phyloP scores from a whole-genome alignment of 1,284 basidiomycete genomes.

The Grifola frondosa region DNA sequence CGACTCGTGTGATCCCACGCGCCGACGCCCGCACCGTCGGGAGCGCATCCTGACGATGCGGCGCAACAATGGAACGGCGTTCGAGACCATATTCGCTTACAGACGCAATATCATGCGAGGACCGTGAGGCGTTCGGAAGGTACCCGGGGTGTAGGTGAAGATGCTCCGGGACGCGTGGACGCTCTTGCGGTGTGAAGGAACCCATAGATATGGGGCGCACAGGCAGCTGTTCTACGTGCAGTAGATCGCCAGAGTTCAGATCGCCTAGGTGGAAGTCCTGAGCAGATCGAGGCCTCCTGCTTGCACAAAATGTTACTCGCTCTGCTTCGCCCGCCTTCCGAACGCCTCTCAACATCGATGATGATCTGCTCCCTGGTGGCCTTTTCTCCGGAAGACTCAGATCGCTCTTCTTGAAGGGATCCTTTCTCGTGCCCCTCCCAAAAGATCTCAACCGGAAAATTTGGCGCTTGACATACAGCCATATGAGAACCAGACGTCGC shows the following conservation, averaged over 20 bases:
- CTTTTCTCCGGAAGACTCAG: neutral
- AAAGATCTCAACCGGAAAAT: too few species aligned
- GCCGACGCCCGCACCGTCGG: constrained; percentile 14
- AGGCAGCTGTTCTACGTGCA: constrained; percentile 13
- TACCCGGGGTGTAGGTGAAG: constrained; percentile 13
- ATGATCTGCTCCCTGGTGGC: neutral
- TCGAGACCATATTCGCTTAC: neutral
- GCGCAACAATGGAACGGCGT: neutral
- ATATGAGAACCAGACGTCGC: constrained; percentile 2
- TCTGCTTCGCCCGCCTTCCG: neutral
- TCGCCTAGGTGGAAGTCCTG: constrained; percentile 14
- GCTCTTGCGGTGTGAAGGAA: too few species aligned
- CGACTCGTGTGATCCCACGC: constrained; percentile 15
- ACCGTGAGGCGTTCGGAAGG: constrained; percentile 15
- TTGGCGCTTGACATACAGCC: constrained; percentile 4
- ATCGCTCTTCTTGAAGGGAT: neutral
- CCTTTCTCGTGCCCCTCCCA: neutral
- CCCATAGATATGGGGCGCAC: constrained; percentile 15
- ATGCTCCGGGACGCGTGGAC: neutral
- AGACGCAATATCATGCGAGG: neutral
- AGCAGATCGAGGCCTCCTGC: constrained; percentile 16
- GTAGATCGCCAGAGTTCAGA: constrained; percentile 5
- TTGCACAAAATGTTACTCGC: constrained; percentile 9
- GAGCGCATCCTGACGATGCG: constrained; percentile 12
- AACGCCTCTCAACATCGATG: neutral